Evolutionary conservation across 441 rosid genomes (phyloP).

Genomic region (Brassica balearica): DNA sequence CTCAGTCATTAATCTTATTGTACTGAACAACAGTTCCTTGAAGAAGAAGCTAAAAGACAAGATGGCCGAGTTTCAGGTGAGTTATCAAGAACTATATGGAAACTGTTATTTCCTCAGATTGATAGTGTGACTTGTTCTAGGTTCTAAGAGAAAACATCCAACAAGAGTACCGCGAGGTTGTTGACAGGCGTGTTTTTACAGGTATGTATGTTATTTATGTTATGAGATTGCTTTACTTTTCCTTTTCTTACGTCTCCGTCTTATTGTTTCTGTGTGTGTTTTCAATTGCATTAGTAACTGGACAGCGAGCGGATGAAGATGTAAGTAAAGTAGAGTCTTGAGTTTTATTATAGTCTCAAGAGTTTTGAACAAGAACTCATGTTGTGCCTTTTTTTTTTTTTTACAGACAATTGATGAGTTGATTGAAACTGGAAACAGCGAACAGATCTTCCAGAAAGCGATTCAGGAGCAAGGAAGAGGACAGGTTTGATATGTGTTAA

Average conservation of each 20-base stretch:
- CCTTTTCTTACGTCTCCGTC: neutral
- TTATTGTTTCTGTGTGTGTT: constrained; percentile 21
- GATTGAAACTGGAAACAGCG: constrained; percentile 94
- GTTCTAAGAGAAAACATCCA: constrained; percentile 81
- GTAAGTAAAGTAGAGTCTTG: constrained; percentile 30
- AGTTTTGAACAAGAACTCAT: constrained; percentile 21
- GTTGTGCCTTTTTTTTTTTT: neutral
- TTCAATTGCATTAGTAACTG: constrained; percentile 41
- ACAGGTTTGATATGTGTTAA: constrained; percentile 55
- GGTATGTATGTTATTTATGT: constrained; percentile 50
- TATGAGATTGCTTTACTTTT: neutral
- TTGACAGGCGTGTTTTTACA: constrained; percentile 84
- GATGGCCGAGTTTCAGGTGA: constrained; percentile 92
- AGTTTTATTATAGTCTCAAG: constrained; percentile 5
- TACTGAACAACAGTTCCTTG: constrained; percentile 52
- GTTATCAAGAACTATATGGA: constrained; percentile 14
- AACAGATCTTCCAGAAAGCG: constrained; percentile 92
- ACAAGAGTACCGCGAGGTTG: constrained; percentile 91
- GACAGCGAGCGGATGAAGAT: constrained; percentile 46
- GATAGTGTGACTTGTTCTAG: constrained; percentile 49
- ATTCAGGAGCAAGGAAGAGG: constrained; percentile 93
- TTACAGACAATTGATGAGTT: constrained; percentile 79
- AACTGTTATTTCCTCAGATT: constrained; percentile 5
- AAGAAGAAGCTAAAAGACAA: constrained; percentile 53
- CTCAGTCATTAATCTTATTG: too few relatives aligned